Conservation (phyloP, 495 filamentous ascomycete genomes). For the Podospora fimiseda region DNA sequence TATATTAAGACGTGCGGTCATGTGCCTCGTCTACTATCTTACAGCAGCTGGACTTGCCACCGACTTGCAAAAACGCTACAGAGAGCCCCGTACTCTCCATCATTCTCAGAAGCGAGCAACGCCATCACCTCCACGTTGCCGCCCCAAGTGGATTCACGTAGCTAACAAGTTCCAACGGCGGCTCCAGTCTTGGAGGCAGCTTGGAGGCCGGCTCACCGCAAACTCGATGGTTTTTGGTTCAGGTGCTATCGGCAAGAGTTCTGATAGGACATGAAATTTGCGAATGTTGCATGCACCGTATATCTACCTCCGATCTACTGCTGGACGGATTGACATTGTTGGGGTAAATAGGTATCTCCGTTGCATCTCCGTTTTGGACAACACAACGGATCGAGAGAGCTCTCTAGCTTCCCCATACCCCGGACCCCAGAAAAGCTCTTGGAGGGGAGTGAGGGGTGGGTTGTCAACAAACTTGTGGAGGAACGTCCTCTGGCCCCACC, state of each 20-base stretch:
- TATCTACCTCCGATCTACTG: no score
- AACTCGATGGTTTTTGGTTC: conserved; percentile 4
- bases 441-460: not conserved
- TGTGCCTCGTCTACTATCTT: conserved; percentile 11
- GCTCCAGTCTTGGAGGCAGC: no score
- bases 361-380: conserved; percentile 3
- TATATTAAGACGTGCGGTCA: conserved; percentile 23
- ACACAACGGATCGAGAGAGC: conserved; percentile 2
- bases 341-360: not conserved
- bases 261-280: conserved; percentile 19
- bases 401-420: conserved; percentile 1
- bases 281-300: conserved; percentile 20
- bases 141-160: not conserved
- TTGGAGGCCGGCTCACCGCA: conserved; percentile 1
- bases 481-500: conserved; percentile 16
- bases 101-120: not conserved
- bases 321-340: no score
- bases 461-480: conserved; percentile 4
- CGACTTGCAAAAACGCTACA: not conserved
- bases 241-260: conserved; percentile 12
- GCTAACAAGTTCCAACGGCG: not conserved
- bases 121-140: not conserved
- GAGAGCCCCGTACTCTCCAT: not conserved
- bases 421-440: conserved; percentile 2
- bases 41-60: conserved; percentile 21